phyloP scores from a whole-genome alignment of 805 yeast species.

The Kodamaea kaohsiungensis region DNA sequence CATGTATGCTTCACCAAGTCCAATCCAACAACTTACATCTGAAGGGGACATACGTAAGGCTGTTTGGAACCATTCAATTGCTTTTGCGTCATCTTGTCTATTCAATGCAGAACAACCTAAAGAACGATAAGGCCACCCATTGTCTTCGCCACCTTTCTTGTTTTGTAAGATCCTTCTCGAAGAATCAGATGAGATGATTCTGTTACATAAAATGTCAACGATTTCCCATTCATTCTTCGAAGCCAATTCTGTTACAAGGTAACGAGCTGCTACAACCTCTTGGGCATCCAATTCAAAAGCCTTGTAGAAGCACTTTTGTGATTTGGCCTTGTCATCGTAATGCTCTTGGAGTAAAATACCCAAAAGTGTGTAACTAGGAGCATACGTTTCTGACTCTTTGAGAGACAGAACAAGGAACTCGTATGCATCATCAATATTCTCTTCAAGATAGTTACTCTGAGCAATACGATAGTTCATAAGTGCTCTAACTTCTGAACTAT shows the following conservation, averaged over 20 bases:
- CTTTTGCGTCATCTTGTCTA: constrained; percentile 67
- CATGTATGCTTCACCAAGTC: constrained; percentile 94
- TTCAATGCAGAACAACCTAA: constrained; percentile 79
- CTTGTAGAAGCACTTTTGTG: constrained; percentile 82
- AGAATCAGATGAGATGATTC: constrained; percentile 64
- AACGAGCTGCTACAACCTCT: constrained; percentile 72
- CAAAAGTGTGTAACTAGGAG: constrained; percentile 79
- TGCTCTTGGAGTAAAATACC: constrained; percentile 70
- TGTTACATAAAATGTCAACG: constrained; percentile 70
- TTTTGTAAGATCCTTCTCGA: constrained; percentile 49
- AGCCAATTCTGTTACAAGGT: constrained; percentile 71
- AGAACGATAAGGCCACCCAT: constrained; percentile 87
- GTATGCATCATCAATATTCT: constrained; percentile 48
- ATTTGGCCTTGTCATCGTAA: constrained; percentile 61
- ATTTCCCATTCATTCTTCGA: constrained; percentile 75
- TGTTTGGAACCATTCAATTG: constrained; percentile 86
- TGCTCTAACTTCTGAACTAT: constrained; percentile 59
- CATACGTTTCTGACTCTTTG: constrained; percentile 61
- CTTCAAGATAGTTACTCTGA: constrained; percentile 50
- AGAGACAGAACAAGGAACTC: constrained; percentile 60
- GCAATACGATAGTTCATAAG: constrained; percentile 73
- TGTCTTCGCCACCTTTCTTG: constrained; percentile 29
- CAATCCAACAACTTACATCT: constrained; percentile 87
- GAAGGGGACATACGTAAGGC: constrained; percentile 67
- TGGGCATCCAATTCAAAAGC: constrained; percentile 86